A percentile compares a stretch with the other conserved stretches of the same genome.
phyloP scores from a whole-genome alignment of 106 monocot species.

The Apostasia shenzhenica region DNA sequence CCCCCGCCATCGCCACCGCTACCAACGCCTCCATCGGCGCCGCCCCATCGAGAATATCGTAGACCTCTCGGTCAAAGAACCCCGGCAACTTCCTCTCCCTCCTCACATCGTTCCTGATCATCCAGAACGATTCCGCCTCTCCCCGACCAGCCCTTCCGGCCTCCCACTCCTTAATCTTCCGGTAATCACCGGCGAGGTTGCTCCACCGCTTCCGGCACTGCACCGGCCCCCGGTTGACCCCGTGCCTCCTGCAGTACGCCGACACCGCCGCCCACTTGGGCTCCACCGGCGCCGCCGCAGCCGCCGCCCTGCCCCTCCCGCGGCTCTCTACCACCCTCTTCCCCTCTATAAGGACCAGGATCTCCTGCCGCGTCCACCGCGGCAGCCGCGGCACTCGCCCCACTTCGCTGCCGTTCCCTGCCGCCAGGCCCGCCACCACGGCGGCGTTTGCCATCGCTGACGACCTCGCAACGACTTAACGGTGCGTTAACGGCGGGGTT shows the following conservation, averaged over 20 bases:
- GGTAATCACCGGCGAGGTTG: slow-evolving; percentile 74
- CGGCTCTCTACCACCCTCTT: slow-evolving; percentile 59
- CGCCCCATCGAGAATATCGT: slow-evolving; percentile 50
- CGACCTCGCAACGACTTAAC: neutral
- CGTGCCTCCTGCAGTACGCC: slow-evolving; percentile 51
- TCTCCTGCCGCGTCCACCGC: slow-evolving; percentile 88
- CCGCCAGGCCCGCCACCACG: slow-evolving; percentile 14
- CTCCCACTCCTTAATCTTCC: slow-evolving; percentile 89
- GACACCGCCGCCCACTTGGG: slow-evolving; percentile 89
- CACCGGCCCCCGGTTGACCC: slow-evolving; percentile 66
- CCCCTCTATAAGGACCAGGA: slow-evolving; percentile 71
- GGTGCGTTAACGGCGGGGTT: neutral
- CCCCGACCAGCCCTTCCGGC: slow-evolving; percentile 12
- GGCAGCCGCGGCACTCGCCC: slow-evolving; percentile 43
- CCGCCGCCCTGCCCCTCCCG: slow-evolving; percentile 20
- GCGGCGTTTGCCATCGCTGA: slow-evolving; percentile 8
- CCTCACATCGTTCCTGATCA: slow-evolving; percentile 64
- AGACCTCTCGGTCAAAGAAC: slow-evolving; percentile 79
- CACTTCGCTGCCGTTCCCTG: neutral
- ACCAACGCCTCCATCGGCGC: slow-evolving; percentile 4
- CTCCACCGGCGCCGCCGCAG: slow-evolving; percentile 22
- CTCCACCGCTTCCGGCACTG: slow-evolving; percentile 97
- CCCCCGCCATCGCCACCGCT: slow-evolving; percentile 17
- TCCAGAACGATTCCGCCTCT: slow-evolving; percentile 60
- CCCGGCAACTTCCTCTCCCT: slow-evolving; percentile 69